Evolutionary conservation across 2,329 filamentous ascomycete genomes (phyloP), one percentile per base, ranked within the genome.

Genomic region (Talaromyces marneffei): DNA sequence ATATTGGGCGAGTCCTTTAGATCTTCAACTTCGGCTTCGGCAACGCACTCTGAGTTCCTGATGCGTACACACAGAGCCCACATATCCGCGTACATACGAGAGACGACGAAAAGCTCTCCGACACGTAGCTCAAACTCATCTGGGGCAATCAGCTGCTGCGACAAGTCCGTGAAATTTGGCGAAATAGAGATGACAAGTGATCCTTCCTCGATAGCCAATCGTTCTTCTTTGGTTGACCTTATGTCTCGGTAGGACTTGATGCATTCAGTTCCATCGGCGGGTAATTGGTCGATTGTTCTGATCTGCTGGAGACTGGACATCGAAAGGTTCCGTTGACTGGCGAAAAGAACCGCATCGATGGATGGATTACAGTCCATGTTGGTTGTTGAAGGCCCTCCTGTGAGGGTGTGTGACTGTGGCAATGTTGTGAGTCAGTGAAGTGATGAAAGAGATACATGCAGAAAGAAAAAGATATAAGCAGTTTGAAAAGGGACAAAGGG

Each of bases 51-150:
- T 25, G 61, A 63, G 7, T 69, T 65, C 16, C 69, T 69, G 12
- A 70, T 55, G 25, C 68, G 70, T 18, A 65, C 63, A 61, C 72
- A 75, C 4, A 72, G 67, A 50, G 72, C 71, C 72, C 72, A 75
- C 31, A 74, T 55, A 53, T 75, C 72, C 12, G 70, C 67, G 62
- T 72, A 74, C 52, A 75, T 60, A 3, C 64, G 66, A 46, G 69
- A 71, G 39, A 75, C 64, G 27, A 74, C 63, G 48, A 69, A 74
- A 0, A 73, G 56, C 33, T 72, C 69, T 7, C 72, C 72, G 53
- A 62, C 58, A 3, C 62, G 46, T 9, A 74, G 62, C 12, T 70
- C 64, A 59, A 72, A 73, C 58, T 71, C 67, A 44, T 75, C 72
- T 2, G 57, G 8, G 2, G 48, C 46, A 31, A 56, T 62, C 35